These are phyloP conservation scores for Fusarium mangiferae DNA, from an alignment of 2,329 filamentous ascomycete genomes.

Conservation along the genomic window DNA sequence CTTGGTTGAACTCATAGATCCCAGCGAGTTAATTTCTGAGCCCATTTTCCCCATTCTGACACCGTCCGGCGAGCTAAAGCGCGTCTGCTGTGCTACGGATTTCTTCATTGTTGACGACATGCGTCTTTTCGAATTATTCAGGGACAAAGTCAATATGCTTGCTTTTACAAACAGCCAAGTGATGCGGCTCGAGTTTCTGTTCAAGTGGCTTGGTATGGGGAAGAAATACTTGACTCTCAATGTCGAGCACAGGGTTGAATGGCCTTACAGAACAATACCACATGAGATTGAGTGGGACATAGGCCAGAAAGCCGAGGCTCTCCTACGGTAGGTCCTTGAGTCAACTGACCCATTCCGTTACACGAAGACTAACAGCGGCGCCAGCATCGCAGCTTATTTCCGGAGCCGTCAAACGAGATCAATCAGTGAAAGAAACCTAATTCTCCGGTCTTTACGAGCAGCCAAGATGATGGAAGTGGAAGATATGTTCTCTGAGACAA, in stretches of 20 bases:
- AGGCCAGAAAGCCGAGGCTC: neutral
- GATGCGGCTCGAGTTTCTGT: neutral
- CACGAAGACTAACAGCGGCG: fast-evolving
- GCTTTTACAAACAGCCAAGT: neutral
- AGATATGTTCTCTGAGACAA: neutral
- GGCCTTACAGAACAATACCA: too few species aligned
- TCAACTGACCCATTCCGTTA: neutral
- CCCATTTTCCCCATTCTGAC: neutral
- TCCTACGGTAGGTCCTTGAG: neutral
- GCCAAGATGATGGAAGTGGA: neutral
- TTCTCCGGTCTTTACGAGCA: neutral
- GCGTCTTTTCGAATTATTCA: neutral
- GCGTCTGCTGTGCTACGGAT: fast-evolving
- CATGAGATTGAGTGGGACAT: neutral
- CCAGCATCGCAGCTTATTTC: neutral
- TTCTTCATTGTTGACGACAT: neutral
- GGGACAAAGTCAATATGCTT: neutral
- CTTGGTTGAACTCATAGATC: neutral
- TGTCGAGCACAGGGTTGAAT: too few species aligned
- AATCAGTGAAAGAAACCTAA: too few species aligned
- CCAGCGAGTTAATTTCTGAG: neutral
- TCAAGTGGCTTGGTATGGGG: neutral
- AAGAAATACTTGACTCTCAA: too few species aligned
- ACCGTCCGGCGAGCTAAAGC: neutral
- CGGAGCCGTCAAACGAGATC: neutral